Evolutionary conservation across 1,284 basidiomycete genomes (phyloP).

Genomic region (Tilletiopsis washingtonensis): DNA sequence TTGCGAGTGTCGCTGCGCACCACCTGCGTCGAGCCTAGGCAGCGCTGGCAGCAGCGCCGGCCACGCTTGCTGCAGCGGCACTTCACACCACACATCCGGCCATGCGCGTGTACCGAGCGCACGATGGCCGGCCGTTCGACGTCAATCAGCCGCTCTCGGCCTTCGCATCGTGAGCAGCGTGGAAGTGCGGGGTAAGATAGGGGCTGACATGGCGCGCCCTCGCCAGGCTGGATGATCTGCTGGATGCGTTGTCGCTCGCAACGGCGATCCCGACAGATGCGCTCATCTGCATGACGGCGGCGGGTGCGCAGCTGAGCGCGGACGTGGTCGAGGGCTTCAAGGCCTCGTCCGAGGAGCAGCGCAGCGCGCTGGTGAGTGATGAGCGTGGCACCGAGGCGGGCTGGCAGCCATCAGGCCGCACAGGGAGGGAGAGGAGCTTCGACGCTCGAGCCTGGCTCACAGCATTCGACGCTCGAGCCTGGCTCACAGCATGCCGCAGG

Average conservation of each 20-base stretch:
- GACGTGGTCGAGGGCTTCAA: slow-evolving; percentile 20
- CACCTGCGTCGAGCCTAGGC: no score
- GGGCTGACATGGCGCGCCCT: background rate
- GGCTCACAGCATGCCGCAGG: no score
- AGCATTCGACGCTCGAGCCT: background rate
- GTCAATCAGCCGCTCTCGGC: slow-evolving; percentile 36
- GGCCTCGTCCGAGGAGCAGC: background rate
- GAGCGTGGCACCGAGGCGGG: background rate
- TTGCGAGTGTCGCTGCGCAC: no score
- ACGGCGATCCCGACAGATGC: slow-evolving; percentile 39
- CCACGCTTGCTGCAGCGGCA: no score
- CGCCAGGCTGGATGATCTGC: slow-evolving; percentile 33
- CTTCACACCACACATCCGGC: no score
- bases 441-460: background rate
- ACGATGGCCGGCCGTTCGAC: slow-evolving; percentile 36
- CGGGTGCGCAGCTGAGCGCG: slow-evolving; percentile 37
- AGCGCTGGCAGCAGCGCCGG: no score
- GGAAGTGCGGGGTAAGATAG: background rate
- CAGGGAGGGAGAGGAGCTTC: background rate
- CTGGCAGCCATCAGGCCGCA: no score
- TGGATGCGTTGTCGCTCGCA: slow-evolving; percentile 40
- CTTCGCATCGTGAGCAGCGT: slow-evolving; percentile 17
- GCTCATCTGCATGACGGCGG: slow-evolving; percentile 43
- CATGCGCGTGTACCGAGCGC: slow-evolving; percentile 38
- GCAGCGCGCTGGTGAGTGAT: background rate